A percentile compares a stretch with the other conserved stretches of the same genome.
phyloP scores from a whole-genome alignment of 331 rosid genomes.

The Dryas integrifolia region DNA sequence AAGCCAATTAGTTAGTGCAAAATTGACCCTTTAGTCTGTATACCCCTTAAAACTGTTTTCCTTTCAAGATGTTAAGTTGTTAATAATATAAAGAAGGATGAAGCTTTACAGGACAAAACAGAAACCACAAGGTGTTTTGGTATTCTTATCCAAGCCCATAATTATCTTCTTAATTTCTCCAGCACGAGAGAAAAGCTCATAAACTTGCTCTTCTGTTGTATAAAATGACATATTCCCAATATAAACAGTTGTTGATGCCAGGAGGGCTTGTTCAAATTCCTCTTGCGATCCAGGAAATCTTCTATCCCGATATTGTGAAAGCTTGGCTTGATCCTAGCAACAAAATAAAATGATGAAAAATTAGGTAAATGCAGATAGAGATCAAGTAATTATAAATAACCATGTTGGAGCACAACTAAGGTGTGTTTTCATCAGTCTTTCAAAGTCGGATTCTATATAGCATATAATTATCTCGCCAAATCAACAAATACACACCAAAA shows the following conservation, averaged over 20 bases:
- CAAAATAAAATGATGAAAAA: not conserved
- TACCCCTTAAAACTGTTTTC: not conserved
- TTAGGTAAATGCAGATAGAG: not conserved
- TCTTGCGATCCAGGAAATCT: slow-evolving; percentile 78
- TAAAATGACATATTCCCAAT: slow-evolving; percentile 93
- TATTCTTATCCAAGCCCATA: slow-evolving; percentile 95
- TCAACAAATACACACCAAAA: not conserved
- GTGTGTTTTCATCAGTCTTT: not conserved
- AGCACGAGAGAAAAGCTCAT: slow-evolving; percentile 78
- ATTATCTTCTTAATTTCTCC: slow-evolving; percentile 93
- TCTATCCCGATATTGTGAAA: slow-evolving; percentile 83
- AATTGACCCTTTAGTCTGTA: not conserved
- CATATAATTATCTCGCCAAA: not conserved
- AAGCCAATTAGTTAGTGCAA: not conserved
- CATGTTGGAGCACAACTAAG: not conserved
- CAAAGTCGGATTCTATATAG: not conserved
- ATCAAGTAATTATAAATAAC: not conserved
- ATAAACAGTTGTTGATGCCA: slow-evolving; percentile 63
- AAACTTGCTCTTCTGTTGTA: slow-evolving; percentile 93
- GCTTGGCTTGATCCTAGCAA: slow-evolving; percentile 65
- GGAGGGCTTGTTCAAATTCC: slow-evolving; percentile 75
- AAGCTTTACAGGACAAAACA: slow-evolving; percentile 74
- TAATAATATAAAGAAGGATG: slow-evolving; percentile 3
- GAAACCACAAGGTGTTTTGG: slow-evolving; percentile 91
- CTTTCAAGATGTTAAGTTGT: not conserved